These are phyloP conservation scores for Cryptococcus sp. DNA, from an alignment of 1,284 basidiomycete genomes.

Conservation along the genomic window DNA sequence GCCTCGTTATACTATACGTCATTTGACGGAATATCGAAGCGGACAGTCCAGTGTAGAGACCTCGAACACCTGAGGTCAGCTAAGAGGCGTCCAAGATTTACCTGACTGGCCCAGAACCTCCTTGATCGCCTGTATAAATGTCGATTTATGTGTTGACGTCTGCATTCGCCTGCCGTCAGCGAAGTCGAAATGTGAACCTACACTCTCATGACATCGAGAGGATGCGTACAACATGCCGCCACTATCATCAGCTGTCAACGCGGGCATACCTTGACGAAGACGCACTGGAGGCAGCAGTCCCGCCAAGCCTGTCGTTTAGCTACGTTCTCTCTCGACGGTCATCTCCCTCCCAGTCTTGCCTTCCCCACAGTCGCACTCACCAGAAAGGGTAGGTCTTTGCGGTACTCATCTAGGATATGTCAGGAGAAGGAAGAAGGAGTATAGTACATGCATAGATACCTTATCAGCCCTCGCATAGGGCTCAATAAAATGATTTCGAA, in stretches of 20 bases:
- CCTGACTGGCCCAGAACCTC: slow-evolving; percentile 32
- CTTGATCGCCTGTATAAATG: slow-evolving; percentile 28
- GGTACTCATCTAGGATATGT: not conserved
- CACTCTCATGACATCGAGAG: slow-evolving; percentile 82
- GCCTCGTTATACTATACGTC: slow-evolving; percentile 45
- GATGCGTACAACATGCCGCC: slow-evolving; percentile 80
- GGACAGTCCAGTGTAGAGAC: slow-evolving; percentile 46
- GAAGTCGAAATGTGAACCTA: slow-evolving; percentile 35
- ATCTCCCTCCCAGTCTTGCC: too few species aligned
- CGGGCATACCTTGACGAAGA: not conserved
- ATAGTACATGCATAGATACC: too few species aligned
- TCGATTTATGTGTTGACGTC: slow-evolving; percentile 32
- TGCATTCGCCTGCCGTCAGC: slow-evolving; percentile 39
- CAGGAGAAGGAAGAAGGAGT: too few species aligned
- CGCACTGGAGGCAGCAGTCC: slow-evolving; percentile 29
- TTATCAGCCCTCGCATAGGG: too few species aligned
- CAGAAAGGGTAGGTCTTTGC: slow-evolving; percentile 28
- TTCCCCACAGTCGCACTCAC: slow-evolving; percentile 12
- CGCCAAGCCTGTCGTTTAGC: not conserved
- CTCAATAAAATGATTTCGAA: too few species aligned
- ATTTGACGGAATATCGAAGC: slow-evolving; percentile 47
- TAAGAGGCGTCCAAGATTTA: slow-evolving; percentile 14
- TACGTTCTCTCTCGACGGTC: not conserved
- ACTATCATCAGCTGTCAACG: slow-evolving; percentile 56
- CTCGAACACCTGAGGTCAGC: slow-evolving; percentile 34